These are phyloP conservation scores for Simplicillium aogashimaense DNA, from an alignment of 2,329 filamentous ascomycete species.

Conservation along the genomic window DNA sequence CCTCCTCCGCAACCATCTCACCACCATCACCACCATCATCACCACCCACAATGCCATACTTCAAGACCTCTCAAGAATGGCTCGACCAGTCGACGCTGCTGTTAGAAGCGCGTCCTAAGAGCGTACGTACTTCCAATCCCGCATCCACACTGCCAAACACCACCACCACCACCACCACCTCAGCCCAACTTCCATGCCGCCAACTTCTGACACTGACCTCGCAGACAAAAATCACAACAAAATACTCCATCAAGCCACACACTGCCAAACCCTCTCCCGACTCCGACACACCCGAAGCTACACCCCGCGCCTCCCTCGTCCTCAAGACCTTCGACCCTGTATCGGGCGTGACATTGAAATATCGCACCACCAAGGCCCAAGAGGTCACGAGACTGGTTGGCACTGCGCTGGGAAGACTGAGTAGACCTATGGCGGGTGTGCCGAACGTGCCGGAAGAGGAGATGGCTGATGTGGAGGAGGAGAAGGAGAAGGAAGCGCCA, in stretches of 20 bases:
- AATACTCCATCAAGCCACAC: slow-evolving; percentile 59
- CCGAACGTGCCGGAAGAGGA: slow-evolving; percentile 30
- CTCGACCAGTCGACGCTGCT: slow-evolving; percentile 79
- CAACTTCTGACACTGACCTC: not conserved
- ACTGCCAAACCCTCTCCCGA: slow-evolving; percentile 8
- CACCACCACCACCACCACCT: not conserved
- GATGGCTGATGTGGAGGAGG: slow-evolving; percentile 16
- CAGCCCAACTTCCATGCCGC: slow-evolving; percentile 2
- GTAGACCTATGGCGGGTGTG: slow-evolving; percentile 55
- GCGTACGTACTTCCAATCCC: slow-evolving; percentile 43
- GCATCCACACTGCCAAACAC: not conserved
- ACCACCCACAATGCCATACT: slow-evolving; percentile 58
- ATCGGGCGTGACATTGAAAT: slow-evolving; percentile 78
- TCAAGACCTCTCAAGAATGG: slow-evolving; percentile 80
- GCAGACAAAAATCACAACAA: slow-evolving; percentile 84
- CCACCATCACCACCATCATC: not conserved
- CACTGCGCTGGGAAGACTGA: slow-evolving; percentile 63
- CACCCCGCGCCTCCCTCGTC: slow-evolving; percentile 60
- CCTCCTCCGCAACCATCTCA: too few species aligned
- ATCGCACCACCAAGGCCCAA: slow-evolving; percentile 80
- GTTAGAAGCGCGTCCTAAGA: slow-evolving; percentile 74
- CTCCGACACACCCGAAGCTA: slow-evolving; percentile 19
- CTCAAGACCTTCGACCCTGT: slow-evolving; percentile 84
- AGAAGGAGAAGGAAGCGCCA: slow-evolving; percentile 19
- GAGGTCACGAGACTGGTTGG: slow-evolving; percentile 75